Conservation (phyloP, 331 rosid genomes). For the Pyracantha coccinea region DNA sequence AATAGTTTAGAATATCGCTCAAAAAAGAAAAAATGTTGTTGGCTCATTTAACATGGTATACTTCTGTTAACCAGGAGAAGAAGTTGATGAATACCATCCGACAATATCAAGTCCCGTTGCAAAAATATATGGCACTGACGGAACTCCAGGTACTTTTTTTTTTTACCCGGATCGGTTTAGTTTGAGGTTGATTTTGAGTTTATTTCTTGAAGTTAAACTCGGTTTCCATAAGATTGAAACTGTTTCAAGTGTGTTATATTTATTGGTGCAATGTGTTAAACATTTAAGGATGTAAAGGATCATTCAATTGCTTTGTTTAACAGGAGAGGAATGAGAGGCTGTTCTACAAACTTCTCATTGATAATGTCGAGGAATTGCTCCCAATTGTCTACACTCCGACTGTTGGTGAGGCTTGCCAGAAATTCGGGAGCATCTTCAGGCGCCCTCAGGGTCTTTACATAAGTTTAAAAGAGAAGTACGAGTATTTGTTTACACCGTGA, state of each 20-base stretch:
- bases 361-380: slow-evolving; percentile 87
- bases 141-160: slow-evolving; percentile 75
- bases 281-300: neutral
- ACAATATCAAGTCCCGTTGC: slow-evolving; percentile 81
- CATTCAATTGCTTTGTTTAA: neutral
- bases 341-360: slow-evolving; percentile 81
- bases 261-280: neutral
- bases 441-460: slow-evolving; percentile 98
- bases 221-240: too few species aligned
- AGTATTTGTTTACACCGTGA: neutral
- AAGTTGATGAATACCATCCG: slow-evolving; percentile 71
- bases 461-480: slow-evolving; percentile 87
- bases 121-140: slow-evolving; percentile 76
- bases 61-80: slow-evolving; percentile 49
- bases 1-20: too few species aligned
- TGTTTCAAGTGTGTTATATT: too few species aligned
- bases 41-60: neutral
- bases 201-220: too few species aligned
- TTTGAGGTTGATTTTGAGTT: neutral
- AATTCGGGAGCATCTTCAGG: slow-evolving; percentile 87
- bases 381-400: slow-evolving; percentile 96
- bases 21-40: too few species aligned
- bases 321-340: slow-evolving; percentile 97
- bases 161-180: neutral
- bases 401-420: slow-evolving; percentile 98